Evolutionary conservation across 805 yeast species (phyloP).

Genomic region (Metschnikowia henanensis): DNA sequence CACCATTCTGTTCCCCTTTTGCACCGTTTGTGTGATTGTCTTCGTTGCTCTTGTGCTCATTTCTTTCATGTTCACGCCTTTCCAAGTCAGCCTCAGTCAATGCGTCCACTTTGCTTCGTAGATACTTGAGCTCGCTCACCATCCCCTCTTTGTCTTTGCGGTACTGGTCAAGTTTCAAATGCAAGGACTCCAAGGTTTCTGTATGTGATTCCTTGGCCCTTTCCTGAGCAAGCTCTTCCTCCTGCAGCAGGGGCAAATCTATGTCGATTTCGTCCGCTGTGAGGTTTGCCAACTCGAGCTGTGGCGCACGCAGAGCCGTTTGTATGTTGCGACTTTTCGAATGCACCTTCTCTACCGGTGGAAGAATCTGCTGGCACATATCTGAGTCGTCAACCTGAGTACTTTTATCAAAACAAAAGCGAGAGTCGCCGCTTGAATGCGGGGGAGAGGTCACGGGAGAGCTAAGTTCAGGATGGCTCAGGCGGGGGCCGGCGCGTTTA

Average conservation of each 20-base stretch:
- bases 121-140: conserved; percentile 17
- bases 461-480: conserved; percentile 1
- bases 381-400: conserved; percentile 8
- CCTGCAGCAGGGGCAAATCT: not conserved
- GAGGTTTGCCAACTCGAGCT: conserved; percentile 14
- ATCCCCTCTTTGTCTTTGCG: conserved; percentile 20
- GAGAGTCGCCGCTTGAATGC: conserved; percentile 21
- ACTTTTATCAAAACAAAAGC: conserved; percentile 5
- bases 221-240: not conserved
- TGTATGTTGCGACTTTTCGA: not conserved
- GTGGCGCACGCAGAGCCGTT: conserved; percentile 6
- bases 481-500: not conserved
- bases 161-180: conserved; percentile 14
- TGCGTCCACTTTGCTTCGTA: conserved; percentile 7
- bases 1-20: too few relatives aligned
- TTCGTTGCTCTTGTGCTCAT: too few relatives aligned
- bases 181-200: conserved; percentile 2
- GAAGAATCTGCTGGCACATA: conserved; percentile 17
- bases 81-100: not conserved
- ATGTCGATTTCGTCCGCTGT: conserved; percentile 17
- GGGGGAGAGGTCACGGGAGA: conserved; percentile 39
- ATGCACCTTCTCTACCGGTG: not conserved
- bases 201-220: not conserved
- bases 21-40: too few relatives aligned
- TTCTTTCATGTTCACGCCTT: too few relatives aligned